A percentile compares a stretch with the other conserved stretches of the same genome.
Conservation (phyloP, 1,284 basidiomycete genomes). For the Prillingera fragicola region DNA sequence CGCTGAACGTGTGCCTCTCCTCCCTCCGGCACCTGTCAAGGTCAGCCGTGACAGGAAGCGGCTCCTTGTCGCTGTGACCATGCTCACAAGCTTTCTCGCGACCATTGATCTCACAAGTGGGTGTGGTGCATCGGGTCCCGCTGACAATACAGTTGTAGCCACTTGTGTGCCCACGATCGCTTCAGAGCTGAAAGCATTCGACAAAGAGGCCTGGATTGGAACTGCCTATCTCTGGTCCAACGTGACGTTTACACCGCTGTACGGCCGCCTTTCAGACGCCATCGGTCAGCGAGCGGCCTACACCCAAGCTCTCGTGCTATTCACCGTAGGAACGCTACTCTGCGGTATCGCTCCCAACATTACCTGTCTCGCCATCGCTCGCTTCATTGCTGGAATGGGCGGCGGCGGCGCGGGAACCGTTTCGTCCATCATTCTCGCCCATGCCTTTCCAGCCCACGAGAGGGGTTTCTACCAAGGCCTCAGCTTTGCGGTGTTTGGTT, state of each 20-base stretch:
- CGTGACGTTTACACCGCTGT: slow-evolving; percentile 31
- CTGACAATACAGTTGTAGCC: slow-evolving; percentile 21
- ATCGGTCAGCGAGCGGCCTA: slow-evolving; percentile 25
- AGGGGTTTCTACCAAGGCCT: slow-evolving; percentile 45
- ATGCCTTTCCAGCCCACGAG: slow-evolving; percentile 42
- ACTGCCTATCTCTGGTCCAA: slow-evolving; percentile 32
- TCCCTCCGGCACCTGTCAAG: too few relatives aligned
- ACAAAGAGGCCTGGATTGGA: slow-evolving; percentile 31
- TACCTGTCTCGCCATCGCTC: slow-evolving; percentile 12
- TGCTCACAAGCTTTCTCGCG: slow-evolving; percentile 23
- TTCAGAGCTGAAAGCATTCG: slow-evolving; percentile 23
- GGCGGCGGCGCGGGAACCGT: slow-evolving; percentile 35
- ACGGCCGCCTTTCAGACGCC: slow-evolving; percentile 27
- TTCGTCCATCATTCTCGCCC: slow-evolving; percentile 40
- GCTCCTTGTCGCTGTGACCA: slow-evolving; percentile 21
- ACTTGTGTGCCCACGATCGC: slow-evolving; percentile 31
- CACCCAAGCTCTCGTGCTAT: slow-evolving; percentile 21
- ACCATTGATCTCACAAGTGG: slow-evolving; percentile 27
- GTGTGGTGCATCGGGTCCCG: neutral
- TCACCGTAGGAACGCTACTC: slow-evolving; percentile 24
- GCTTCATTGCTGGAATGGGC: slow-evolving; percentile 33
- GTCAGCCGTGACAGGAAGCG: slow-evolving; percentile 11
- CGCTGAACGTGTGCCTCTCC: too few relatives aligned
- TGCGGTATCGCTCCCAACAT: slow-evolving; percentile 22
- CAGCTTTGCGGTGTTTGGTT: slow-evolving; percentile 34